Base-by-base conservation (phyloP, 2,329 filamentous ascomycete species). In the Colletotrichum siamense region DNA sequence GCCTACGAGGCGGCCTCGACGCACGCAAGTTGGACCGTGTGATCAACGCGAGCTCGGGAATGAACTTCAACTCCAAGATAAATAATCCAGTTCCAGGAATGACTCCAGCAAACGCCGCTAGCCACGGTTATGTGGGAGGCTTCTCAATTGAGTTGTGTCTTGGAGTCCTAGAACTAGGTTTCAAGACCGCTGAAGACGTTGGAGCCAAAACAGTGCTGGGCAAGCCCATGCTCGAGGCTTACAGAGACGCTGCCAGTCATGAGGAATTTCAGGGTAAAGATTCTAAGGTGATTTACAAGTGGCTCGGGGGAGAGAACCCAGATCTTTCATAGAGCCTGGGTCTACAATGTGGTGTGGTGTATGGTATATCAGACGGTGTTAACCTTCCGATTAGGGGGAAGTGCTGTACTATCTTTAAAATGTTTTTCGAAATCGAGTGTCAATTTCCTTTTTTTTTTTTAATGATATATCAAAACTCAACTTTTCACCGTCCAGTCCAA, bases 61-160 rank as follows among this genome's bases (percentile, higher is more conserved):
- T 75, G 73, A 77, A 66, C 5, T 62, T 66, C 16, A 79, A 79
- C 66, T 52, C n/a, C 6, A 52, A 52, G 44, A 52, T 52, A 52
- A 52, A 52, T 12, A 52, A 52, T 52, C 44, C 44, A 22, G 44
- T 52, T 52, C 44, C 44, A 22, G 44, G 44, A 52, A 22, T 52
- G 3, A 52, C 44, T 22, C 44, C n/a, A 22, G 44, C n/a, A 52
- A 77, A 66, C 44, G 77, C 78, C 2, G 67, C 78, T 4, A 75
- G 74, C 4, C 77, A 63, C 75, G 44, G n/a, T 52, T 52, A 52
- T 22, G 44, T 52, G 44, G 44, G 44, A 13, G 44, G 44, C 10
- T 52, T 79, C 16, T 78, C 74, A 12, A 78, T 75, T 3, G 74
- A 79, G n/a, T 66, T 78, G 8, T 78, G 77, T 44, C 36, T 68